Evolutionary conservation across 495 filamentous ascomycete species (phyloP).

Genomic region (Aspergillus campestris): DNA sequence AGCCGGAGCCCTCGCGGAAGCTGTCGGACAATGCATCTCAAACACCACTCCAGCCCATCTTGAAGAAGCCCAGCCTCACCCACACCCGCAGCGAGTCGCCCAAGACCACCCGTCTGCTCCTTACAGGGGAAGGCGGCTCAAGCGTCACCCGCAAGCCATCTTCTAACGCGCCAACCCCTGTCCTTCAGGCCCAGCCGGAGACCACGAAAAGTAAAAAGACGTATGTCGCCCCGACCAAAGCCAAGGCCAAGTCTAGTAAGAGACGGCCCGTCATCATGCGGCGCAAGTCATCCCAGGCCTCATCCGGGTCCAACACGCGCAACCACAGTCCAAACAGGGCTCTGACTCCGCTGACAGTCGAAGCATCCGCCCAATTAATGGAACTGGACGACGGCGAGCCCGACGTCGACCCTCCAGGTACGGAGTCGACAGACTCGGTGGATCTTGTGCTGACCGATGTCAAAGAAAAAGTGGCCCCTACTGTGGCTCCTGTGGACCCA

Average conservation of each 20-base stretch:
- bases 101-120: constrained; percentile 29
- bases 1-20: neutral
- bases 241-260: constrained; percentile 22
- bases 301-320: neutral
- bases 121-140: constrained; percentile 19
- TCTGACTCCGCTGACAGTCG: no score
- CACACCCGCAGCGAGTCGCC: constrained; percentile 15
- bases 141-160: constrained; percentile 27
- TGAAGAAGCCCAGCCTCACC: constrained; percentile 27
- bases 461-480: neutral
- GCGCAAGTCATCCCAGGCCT: constrained; percentile 34
- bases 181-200: constrained; percentile 8
- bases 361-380: no score
- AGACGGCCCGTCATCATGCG: constrained; percentile 35
- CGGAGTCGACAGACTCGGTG: no score
- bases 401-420: no score
- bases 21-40: neutral
- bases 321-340: no score
- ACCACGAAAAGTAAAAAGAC: constrained; percentile 20
- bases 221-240: constrained; percentile 22
- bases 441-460: no score
- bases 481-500: neutral
- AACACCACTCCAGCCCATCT: constrained; percentile 25
- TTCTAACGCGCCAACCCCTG: constrained; percentile 20
- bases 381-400: no score